Evolutionary conservation across 1,139 yeast species (phyloP), one percentile per base, ranked within the genome.

Genomic region (Candida tetrigidarum): DNA sequence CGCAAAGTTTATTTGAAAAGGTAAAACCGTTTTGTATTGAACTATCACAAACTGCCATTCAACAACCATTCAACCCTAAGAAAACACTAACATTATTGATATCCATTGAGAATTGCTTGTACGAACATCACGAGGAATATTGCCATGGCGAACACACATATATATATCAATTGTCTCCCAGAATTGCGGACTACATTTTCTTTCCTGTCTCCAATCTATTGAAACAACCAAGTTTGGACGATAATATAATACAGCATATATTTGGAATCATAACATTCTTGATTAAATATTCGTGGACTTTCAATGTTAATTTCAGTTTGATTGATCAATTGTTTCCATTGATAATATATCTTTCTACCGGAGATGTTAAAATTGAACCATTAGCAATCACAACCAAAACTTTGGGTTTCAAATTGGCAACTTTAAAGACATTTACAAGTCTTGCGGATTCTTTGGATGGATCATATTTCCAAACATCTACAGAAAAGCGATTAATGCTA

Each of bases 141-240:
- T 29, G 40, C 1, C 39, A 44, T 0, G 39, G 16, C n/a, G 12
- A 4, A 12, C 15, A 46, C 8, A 54, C 47, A 11, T 54, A 46
- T 5, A 48, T 56, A 3, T 70, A 67, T 45, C 42, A 53, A 7
- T 44, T 71, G 7, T 55, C 71, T 2, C 53, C 65, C 5, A 68
- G 63, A 22, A 47, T 74, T 15, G 77, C 76, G 0, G 78, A 74
- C 53, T 74, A 74, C 47, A 56, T 74, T 3, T 74, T 74, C 51
- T 71, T 64, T 44, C 79, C 79, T 1, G 44, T 74, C 12, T 65
- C 78, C 2, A 59, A 56, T 35, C 48, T 72, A 30, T 51, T 74
- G 26, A 67, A 69, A 48, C 66, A 62, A 32, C 55, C 63, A 5
- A 39, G 37, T 5, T 54, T 73, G 19, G 52, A 51, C 20, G 64